These are phyloP conservation scores for Pseudogymnoascus sp. DNA, from an alignment of 2,329 filamentous ascomycete species.

Conservation along the genomic window DNA sequence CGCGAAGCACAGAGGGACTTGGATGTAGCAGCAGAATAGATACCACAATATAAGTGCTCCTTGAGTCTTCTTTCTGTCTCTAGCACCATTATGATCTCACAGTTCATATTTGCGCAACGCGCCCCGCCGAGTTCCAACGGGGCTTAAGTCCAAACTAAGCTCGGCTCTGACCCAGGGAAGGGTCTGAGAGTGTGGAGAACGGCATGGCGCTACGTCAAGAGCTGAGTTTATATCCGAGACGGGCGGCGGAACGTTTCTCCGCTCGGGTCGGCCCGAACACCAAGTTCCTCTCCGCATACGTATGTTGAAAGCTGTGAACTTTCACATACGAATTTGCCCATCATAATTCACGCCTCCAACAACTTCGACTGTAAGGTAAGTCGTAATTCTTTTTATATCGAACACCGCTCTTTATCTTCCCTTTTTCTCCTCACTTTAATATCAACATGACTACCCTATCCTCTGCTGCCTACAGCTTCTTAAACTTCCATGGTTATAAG, in stretches of 20 bases:
- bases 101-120: neutral
- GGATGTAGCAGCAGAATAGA: neutral
- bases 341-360: slow-evolving; percentile 7
- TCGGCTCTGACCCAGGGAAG: no score
- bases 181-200: no score
- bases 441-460: slow-evolving; percentile 5
- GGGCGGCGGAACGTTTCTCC: neutral
- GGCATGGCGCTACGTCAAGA: no score
- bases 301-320: neutral
- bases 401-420: neutral
- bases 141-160: neutral
- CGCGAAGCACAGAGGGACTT: neutral
- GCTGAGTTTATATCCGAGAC: no score
- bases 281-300: neutral
- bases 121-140: no score
- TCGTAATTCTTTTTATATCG: slow-evolving; percentile 3
- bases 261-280: neutral
- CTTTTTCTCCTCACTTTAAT: neutral
- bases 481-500: neutral
- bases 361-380: neutral
- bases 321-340: slow-evolving; percentile 4
- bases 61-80: no score
- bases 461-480: slow-evolving; percentile 1
- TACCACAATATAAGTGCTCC: neutral
- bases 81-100: neutral